Base-by-base conservation (phyloP, 345 rosid genomes). In the Eucalyptus caleyi region DNA sequence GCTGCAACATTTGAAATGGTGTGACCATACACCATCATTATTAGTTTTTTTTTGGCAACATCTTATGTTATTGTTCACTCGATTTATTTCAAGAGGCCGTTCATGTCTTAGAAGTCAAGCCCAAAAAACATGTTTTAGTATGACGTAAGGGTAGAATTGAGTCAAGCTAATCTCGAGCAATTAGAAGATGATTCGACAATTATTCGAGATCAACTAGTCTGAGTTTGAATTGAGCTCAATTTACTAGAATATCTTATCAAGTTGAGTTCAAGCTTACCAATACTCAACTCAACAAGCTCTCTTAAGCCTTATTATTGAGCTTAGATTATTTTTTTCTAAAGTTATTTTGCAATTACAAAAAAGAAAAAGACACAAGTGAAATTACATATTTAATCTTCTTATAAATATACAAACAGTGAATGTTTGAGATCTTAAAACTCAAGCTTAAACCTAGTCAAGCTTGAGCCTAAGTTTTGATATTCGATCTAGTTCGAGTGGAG, bases 101-200 rank as follows among this genome's bases (percentile, higher is more conserved):
- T 32, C 23, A 69, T 69, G 42, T 16, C 42, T 5, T 16, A 65
- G 37, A n/a, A 65, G 19, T 69, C 44, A 34, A 32, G 82, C 13
- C 44, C 26, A 72, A 19, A 72, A 72, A 3, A 45, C 14, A 72
- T 34, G 44, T 9, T 72, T 37, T 34, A 37, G 13, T 10, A 10
- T 12, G 6, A 34, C 6, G 13, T 34, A 18, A 18, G 44, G 26
- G 8, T 34, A 37, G 34, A 69, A 34, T 9, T 18, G 81, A 69
- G 24, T 18, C 8, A 72, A 5, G 82, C 44, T 72, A 72, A 11
- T 19, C 6, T 23, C 2, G 2, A 72, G 14, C 4, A 1, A 0
- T 40, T 40, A 7, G 16, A 24, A 40, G 11, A 77, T 21, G 83
- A 37, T 42, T 15, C 1, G 8, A 77, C 7, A 77, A 21, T 77